phyloP scores from a whole-genome alignment of 441 rosid species.

The Pelargonium fulgidum region DNA sequence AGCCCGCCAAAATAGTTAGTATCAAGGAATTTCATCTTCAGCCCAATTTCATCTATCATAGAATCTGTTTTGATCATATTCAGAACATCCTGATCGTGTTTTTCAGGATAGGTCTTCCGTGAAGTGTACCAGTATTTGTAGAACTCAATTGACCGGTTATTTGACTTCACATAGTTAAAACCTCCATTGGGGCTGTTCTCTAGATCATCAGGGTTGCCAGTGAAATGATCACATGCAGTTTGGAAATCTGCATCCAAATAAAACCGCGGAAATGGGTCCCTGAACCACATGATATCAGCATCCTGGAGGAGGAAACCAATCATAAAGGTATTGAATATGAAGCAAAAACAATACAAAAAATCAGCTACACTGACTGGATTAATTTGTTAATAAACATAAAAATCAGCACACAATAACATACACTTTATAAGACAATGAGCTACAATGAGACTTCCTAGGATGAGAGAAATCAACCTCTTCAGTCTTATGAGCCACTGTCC shows the following conservation, averaged over 20 bases:
- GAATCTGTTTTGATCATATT: slow-evolving; percentile 53
- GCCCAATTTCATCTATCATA: slow-evolving; percentile 43
- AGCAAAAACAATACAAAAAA: neutral
- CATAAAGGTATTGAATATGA: slow-evolving; percentile 16
- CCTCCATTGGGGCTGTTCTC: slow-evolving; percentile 76
- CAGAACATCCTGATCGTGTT: slow-evolving; percentile 75
- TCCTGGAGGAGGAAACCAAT: slow-evolving; percentile 43
- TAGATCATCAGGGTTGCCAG: slow-evolving; percentile 48
- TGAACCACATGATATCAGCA: slow-evolving; percentile 91
- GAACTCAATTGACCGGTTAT: slow-evolving; percentile 60
- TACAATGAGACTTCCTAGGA: neutral
- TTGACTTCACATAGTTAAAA: slow-evolving; percentile 67
- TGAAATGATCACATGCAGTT: slow-evolving; percentile 73
- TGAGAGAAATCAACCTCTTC: neutral
- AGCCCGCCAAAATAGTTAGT: slow-evolving; percentile 78
- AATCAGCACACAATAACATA: neutral
- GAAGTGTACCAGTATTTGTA: slow-evolving; percentile 87
- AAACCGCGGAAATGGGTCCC: slow-evolving; percentile 79
- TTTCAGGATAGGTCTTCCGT: slow-evolving; percentile 41
- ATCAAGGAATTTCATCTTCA: slow-evolving; percentile 69
- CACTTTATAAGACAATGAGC: neutral
- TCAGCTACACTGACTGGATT: neutral
- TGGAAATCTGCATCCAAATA: slow-evolving; percentile 73
- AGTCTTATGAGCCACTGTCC: too few species aligned
- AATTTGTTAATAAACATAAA: neutral